phyloP scores from a whole-genome alignment of 768 basidiomycete species.

The Dioszegia crocea region DNA sequence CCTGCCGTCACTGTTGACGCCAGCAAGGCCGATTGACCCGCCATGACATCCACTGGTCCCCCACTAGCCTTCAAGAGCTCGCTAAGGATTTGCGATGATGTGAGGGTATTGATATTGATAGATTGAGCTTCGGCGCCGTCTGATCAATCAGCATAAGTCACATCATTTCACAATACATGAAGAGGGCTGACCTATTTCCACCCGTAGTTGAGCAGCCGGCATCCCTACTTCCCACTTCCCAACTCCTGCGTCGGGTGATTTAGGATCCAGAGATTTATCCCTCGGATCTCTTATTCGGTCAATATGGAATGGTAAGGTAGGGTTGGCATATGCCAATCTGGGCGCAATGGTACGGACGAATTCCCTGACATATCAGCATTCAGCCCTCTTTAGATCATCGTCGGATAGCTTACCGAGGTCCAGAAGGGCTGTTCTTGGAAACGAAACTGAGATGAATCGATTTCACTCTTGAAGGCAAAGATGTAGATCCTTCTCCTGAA shows the following conservation, averaged over 20 bases:
- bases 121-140: not conserved
- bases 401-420: conserved; percentile 24
- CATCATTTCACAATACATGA: not conserved
- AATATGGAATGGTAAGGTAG: conserved; percentile 15
- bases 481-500: conserved; percentile 8
- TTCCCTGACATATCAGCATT: conserved; percentile 20
- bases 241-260: conserved; percentile 11
- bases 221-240: not conserved
- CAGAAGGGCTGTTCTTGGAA: conserved; percentile 24
- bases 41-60: conserved; percentile 2
- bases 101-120: not conserved
- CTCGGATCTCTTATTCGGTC: conserved; percentile 33
- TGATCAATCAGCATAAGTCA: not conserved
- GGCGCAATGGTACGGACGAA: conserved; percentile 26
- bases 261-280: conserved; percentile 17
- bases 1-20: not conserved
- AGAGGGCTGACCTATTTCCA: conserved; percentile 7
- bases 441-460: conserved; percentile 22
- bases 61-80: not conserved
- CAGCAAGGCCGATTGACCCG: not conserved
- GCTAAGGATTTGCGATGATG: not conserved
- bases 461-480: conserved; percentile 16
- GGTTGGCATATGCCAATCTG: conserved; percentile 32
- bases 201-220: not conserved
- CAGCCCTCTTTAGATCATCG: not conserved